phyloP scores from a whole-genome alignment of 345 rosid species.

The Jatropha curcas region DNA sequence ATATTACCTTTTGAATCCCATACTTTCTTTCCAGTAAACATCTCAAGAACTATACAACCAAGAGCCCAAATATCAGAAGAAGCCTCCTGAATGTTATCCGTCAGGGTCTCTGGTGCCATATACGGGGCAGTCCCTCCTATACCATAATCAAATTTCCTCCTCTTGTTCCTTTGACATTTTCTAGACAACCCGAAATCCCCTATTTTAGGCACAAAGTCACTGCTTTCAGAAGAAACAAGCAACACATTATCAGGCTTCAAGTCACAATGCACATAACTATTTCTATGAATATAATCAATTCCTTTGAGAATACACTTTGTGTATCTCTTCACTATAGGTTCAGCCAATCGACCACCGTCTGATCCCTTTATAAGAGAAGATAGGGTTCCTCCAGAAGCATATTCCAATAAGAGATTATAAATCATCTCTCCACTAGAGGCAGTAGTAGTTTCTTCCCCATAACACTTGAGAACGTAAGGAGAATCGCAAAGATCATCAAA shows the following conservation, averaged over 20 bases:
- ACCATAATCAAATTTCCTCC: constrained; percentile 24
- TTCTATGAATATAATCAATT: constrained; percentile 46
- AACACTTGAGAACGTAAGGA: constrained; percentile 50
- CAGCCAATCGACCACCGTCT: constrained; percentile 45
- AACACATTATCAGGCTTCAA: constrained; percentile 57
- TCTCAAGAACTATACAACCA: constrained; percentile 75
- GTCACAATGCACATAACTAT: constrained; percentile 71
- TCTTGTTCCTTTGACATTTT: constrained; percentile 25
- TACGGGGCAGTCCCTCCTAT: constrained; percentile 73
- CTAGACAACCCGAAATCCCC: constrained; percentile 76
- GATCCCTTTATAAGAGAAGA: constrained; percentile 36
- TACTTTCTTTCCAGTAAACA: constrained; percentile 64
- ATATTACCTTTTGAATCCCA: constrained; percentile 43
- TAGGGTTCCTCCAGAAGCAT: constrained; percentile 66
- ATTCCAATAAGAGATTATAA: constrained; percentile 63
- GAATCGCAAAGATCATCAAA: constrained; percentile 43
- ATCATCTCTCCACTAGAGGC: constrained; percentile 40
- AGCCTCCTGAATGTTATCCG: constrained; percentile 55
- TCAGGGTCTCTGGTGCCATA: constrained; percentile 77
- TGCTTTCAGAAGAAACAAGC: constrained; percentile 29
- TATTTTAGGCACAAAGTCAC: constrained; percentile 34
- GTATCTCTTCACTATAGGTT: constrained; percentile 45
- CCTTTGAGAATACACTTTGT: constrained; percentile 57
- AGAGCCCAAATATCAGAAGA: constrained; percentile 88
- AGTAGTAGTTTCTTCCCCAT: constrained; percentile 41